Conservation (phyloP, 306 rosid species). For the Cicer bijugum region DNA sequence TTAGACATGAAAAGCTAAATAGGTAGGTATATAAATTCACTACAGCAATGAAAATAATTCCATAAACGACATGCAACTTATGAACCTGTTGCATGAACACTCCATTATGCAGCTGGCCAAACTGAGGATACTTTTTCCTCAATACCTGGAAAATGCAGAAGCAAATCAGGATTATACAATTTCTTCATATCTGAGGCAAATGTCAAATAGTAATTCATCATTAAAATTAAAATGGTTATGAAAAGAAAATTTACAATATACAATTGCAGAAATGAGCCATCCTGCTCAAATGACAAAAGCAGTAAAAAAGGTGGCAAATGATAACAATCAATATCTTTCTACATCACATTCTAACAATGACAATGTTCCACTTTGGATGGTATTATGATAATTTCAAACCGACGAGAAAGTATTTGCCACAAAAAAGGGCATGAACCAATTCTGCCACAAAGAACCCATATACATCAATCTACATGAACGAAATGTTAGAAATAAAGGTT, state of each 20-base stretch:
- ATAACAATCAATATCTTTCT: slow-evolving; percentile 21
- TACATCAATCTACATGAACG: background rate
- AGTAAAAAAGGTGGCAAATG: slow-evolving; percentile 3
- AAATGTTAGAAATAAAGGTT: background rate
- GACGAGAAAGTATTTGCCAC: background rate
- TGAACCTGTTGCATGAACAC: slow-evolving; percentile 95
- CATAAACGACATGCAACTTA: slow-evolving; percentile 34
- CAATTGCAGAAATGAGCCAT: slow-evolving; percentile 21
- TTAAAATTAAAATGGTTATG: background rate
- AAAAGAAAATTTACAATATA: slow-evolving; percentile 7
- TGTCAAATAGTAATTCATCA: slow-evolving; percentile 9
- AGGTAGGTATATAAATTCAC: slow-evolving; percentile 28
- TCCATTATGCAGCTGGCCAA: slow-evolving; percentile 91
- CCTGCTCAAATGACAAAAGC: slow-evolving; percentile 26
- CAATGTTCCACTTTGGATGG: background rate
- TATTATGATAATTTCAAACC: slow-evolving; percentile 3
- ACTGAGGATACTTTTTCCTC: slow-evolving; percentile 94
- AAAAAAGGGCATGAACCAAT: background rate
- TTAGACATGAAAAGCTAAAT: slow-evolving; percentile 42
- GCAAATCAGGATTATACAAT: slow-evolving; percentile 36
- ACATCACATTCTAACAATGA: slow-evolving; percentile 7
- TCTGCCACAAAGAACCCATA: background rate
- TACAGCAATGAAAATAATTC: slow-evolving; percentile 23
- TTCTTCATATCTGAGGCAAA: slow-evolving; percentile 21
- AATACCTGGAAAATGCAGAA: slow-evolving; percentile 65